Percentiles rank a stretch among this genome's conserved stretches.
Conservation (phyloP, 352 stramenopile genomes). For the Globisporangium yorkense region DNA sequence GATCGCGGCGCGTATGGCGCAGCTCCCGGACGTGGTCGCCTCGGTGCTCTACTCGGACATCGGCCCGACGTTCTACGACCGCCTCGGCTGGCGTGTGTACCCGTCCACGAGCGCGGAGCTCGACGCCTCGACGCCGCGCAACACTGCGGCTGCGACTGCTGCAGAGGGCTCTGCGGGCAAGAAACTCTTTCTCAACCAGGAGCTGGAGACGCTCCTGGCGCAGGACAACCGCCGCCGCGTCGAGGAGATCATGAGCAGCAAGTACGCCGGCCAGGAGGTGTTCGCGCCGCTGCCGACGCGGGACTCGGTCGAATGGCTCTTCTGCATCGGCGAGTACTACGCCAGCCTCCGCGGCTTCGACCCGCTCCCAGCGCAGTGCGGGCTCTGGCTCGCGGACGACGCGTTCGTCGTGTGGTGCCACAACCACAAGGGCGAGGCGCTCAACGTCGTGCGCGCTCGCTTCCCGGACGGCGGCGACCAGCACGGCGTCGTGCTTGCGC, state of each 20-base stretch:
- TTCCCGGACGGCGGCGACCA: conserved; percentile 18
- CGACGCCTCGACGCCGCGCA: conserved; percentile 12
- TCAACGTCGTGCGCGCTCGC: conserved; percentile 44
- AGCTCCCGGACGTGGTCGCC: conserved; percentile 21
- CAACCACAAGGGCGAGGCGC: conserved; percentile 50
- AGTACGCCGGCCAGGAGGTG: conserved; percentile 25
- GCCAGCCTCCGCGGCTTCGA: conserved; percentile 25
- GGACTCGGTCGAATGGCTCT: conserved; percentile 64
- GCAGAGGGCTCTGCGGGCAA: not conserved
- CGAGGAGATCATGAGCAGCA: conserved; percentile 19
- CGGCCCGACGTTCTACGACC: conserved; percentile 56
- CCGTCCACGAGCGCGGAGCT: conserved; percentile 37
- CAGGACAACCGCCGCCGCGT: conserved; percentile 31
- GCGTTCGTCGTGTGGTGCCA: conserved; percentile 63
- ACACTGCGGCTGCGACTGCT: not conserved
- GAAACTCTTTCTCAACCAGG: conserved; percentile 27
- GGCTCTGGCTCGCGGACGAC: conserved; percentile 27
- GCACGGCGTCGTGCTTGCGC: conserved; percentile 8
- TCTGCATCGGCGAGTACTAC: conserved; percentile 50
- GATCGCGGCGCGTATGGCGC: conserved; percentile 25
- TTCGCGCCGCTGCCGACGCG: conserved; percentile 41
- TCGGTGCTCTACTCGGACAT: conserved; percentile 70
- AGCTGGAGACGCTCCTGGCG: conserved; percentile 32
- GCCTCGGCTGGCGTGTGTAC: conserved; percentile 48
- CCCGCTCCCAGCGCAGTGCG: conserved; percentile 31